Conservation (phyloP, 2,329 filamentous ascomycete genomes). For the Grosmannia clavigera region DNA sequence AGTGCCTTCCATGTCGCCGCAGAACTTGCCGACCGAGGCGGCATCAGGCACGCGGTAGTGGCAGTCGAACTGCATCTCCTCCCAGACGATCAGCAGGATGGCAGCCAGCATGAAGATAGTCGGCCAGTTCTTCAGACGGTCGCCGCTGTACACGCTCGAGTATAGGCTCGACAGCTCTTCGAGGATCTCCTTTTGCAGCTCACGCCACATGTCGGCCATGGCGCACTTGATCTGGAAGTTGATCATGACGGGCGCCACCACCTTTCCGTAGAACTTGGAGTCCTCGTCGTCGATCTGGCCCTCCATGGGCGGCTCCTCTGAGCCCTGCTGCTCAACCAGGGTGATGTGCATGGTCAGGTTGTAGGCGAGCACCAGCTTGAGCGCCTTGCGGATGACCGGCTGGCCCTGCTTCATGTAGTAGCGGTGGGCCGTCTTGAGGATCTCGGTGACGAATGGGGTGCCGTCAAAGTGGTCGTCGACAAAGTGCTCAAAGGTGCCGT, state of each 20-base stretch:
- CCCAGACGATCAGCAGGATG: slow-evolving; percentile 88
- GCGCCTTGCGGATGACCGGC: slow-evolving; percentile 82
- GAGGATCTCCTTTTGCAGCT: slow-evolving; percentile 88
- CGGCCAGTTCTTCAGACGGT: slow-evolving; percentile 97
- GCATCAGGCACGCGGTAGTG: slow-evolving; percentile 87
- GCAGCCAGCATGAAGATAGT: slow-evolving; percentile 96
- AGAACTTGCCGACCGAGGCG: slow-evolving; percentile 82
- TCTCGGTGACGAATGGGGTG: slow-evolving; percentile 87
- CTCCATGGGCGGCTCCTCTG: slow-evolving; percentile 61
- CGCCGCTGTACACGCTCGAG: slow-evolving; percentile 94
- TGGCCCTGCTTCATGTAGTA: slow-evolving; percentile 83
- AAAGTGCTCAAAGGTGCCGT: slow-evolving; percentile 82
- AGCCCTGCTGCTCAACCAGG: slow-evolving; percentile 78
- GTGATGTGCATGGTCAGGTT: slow-evolving; percentile 92
- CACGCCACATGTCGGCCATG: slow-evolving; percentile 95
- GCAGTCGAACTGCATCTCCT: slow-evolving; percentile 98
- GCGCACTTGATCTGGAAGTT: slow-evolving; percentile 99
- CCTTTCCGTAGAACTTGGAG: slow-evolving; percentile 82
- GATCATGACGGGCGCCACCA: slow-evolving; percentile 93
- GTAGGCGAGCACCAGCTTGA: slow-evolving; percentile 92
- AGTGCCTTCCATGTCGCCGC: slow-evolving; percentile 89
- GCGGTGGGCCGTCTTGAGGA: slow-evolving; percentile 89
- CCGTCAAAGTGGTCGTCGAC: slow-evolving; percentile 95
- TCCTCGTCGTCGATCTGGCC: slow-evolving; percentile 78
- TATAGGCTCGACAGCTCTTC: slow-evolving; percentile 88